A percentile compares a stretch with the other conserved stretches of the same genome.
Evolutionary conservation across 2,329 filamentous ascomycete species (phyloP).

Genomic region (Venturia asperata): DNA sequence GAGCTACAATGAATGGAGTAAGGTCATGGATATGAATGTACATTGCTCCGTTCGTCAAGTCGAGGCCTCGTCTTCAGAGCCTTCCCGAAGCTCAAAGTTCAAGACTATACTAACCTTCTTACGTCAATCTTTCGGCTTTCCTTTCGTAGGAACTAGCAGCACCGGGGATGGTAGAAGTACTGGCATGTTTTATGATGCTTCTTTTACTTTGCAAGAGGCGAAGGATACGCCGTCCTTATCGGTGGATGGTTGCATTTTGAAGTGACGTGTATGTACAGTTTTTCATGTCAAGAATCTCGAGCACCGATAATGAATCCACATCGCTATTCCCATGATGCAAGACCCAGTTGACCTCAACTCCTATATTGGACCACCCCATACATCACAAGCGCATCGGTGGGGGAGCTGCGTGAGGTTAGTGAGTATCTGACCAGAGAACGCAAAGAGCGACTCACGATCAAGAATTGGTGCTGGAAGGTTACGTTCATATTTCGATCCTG

Average conservation of each 20-base stretch:
- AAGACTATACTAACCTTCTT: too few relatives aligned
- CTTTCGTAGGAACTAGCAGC: too few relatives aligned
- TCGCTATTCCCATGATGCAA: neutral
- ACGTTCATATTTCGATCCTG: constrained; percentile 92
- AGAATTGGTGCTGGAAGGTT: constrained; percentile 76
- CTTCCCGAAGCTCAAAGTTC: too few relatives aligned
- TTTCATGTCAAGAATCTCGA: neutral
- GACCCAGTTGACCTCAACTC: neutral
- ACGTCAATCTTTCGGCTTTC: too few relatives aligned
- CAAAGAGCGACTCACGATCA: constrained; percentile 58
- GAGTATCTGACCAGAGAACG: constrained; percentile 8
- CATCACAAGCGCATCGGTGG: constrained; percentile 20
- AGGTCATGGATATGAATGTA: too few relatives aligned
- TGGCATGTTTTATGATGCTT: too few relatives aligned
- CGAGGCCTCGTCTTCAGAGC: too few relatives aligned
- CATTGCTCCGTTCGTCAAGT: too few relatives aligned
- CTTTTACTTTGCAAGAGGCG: too few relatives aligned
- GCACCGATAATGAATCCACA: neutral
- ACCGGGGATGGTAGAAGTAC: too few relatives aligned
- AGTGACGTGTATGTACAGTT: constrained; percentile 7
- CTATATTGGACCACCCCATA: neutral
- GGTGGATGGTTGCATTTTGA: neutral
- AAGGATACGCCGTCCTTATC: neutral
- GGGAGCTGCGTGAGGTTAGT: constrained; percentile 23
- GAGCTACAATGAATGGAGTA: neutral